These are phyloP conservation scores for Ocimum tenuiflorum DNA, from an alignment of 257 asterid genomes.

Conservation along the genomic window DNA sequence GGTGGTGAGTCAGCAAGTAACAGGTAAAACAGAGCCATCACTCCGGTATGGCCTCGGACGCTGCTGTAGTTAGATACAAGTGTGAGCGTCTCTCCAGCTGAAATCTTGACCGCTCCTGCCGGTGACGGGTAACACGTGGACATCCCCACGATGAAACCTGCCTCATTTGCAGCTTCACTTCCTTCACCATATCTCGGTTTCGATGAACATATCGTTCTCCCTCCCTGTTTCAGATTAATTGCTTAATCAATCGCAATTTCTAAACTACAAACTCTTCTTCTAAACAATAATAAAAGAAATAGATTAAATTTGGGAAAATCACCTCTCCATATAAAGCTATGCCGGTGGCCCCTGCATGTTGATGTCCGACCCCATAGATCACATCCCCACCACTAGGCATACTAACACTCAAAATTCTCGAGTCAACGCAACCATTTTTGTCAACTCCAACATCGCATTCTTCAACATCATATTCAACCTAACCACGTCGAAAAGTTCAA, in stretches of 20 bases:
- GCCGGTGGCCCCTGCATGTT: slow-evolving; percentile 56
- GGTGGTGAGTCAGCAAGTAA: slow-evolving; percentile 44
- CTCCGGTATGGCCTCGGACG: slow-evolving; percentile 45
- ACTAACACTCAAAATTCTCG: slow-evolving; percentile 25
- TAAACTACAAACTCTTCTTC: no score
- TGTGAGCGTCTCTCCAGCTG: slow-evolving; percentile 49
- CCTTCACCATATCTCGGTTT: slow-evolving; percentile 56
- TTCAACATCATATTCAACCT: slow-evolving; percentile 56
- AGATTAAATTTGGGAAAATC: no score
- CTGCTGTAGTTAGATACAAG: slow-evolving; percentile 57
- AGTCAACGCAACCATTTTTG: slow-evolving; percentile 32
- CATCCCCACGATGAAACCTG: slow-evolving; percentile 74
- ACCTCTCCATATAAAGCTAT: slow-evolving; percentile 64
- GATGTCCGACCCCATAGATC: slow-evolving; percentile 70
- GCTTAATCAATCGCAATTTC: no score
- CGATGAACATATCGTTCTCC: slow-evolving; percentile 56
- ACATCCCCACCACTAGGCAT: slow-evolving; percentile 56
- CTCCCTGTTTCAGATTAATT: slow-evolving; percentile 34
- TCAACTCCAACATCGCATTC: slow-evolving; percentile 33
- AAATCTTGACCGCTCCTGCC: slow-evolving; percentile 50
- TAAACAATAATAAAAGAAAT: no score
- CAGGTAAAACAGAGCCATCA: slow-evolving; percentile 72
- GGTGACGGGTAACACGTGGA: slow-evolving; percentile 69
- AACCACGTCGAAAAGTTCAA: background rate
- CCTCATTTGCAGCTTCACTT: slow-evolving; percentile 59